Conservation (phyloP, 352 stramenopile species). For the Globisporangium heterothallicum region DNA sequence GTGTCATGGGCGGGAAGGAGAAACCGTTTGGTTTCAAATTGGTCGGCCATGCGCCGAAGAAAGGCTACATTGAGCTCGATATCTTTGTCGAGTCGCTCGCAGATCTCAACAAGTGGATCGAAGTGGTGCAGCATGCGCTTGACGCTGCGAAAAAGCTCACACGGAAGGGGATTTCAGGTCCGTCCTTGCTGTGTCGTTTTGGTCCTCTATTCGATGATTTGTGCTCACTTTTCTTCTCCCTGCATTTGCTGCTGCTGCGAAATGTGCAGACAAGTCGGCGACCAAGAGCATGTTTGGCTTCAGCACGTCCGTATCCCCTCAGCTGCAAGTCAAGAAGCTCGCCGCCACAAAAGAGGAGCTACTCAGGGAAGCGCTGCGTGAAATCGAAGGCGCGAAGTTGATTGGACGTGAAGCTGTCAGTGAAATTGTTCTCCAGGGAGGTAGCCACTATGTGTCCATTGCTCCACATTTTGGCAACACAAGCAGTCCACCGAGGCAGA, state of each 20-base stretch:
- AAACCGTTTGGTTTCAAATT: slow-evolving; percentile 85
- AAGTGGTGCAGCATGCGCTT: slow-evolving; percentile 71
- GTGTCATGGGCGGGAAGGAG: slow-evolving; percentile 52
- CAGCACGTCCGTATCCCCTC: slow-evolving; percentile 27
- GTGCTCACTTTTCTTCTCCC: background rate
- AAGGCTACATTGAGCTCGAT: slow-evolving; percentile 78
- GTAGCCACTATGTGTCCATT: no score
- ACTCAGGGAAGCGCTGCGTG: slow-evolving; percentile 63
- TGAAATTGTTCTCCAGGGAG: slow-evolving; percentile 67
- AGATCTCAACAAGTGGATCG: slow-evolving; percentile 75
- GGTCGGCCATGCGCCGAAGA: slow-evolving; percentile 66
- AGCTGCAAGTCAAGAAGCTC: slow-evolving; percentile 70
- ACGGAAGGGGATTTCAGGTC: slow-evolving; percentile 14
- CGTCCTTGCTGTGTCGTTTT: no score
- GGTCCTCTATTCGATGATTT: no score
- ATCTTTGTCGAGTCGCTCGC: slow-evolving; percentile 62
- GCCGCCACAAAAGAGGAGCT: slow-evolving; percentile 52
- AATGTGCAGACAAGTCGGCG: slow-evolving; percentile 21
- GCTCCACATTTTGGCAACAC: no score
- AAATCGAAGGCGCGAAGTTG: slow-evolving; percentile 67
- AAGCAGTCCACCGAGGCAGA: no score
- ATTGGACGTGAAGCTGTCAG: slow-evolving; percentile 62
- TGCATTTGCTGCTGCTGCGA: slow-evolving; percentile 1
- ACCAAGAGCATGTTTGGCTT: slow-evolving; percentile 62
- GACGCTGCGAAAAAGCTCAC: slow-evolving; percentile 47